Base-by-base conservation (phyloP, 345 rosid genomes). In the Fremontodendron californicum region DNA sequence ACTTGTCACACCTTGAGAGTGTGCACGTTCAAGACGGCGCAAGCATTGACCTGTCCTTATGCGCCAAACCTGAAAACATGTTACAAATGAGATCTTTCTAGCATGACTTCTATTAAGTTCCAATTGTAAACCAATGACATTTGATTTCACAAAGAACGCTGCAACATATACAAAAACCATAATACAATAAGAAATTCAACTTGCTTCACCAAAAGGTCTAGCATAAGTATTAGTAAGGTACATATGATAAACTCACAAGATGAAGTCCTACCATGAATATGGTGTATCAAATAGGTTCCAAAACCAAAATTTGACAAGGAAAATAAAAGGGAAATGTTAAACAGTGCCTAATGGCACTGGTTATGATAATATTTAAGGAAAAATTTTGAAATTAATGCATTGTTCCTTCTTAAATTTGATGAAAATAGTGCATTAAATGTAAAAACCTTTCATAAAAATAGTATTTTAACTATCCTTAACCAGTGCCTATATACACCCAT, bases 1-100 rank as follows among this genome's bases (percentile, higher is more conserved):
- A 87, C 99, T 91, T 54, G 96, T 96, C 77, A 94, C 93, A 75
- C 99, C 98, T 76, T 94, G 93, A 80, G 93, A 87, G 87, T 96
- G 99, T 74, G 97, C 98, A 73, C 88, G 92, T 78, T 96, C 97
- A 76, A 94, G 88, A 75, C 97, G 95, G 43, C 97, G 94, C 85
- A 96, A 83, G 84, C 98, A 96, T 82, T 88, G 93, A 75, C 97
- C 98, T 43, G 97, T 94, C 80, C 98, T 91, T 78, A 88, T 89
- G 75, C 96, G 97, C 99, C 97, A 96, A 78, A 96, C 96, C 99
- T 96, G 86, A 76, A 71, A 87, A 65, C 23, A 46, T 46, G 65
- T 63, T 60, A 69, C 74, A 71, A 52, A 77, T 73, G 27, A 77
- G 67, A 73, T 18, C 19, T 12, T 79, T 58, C 72, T 29, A 49